phyloP scores from a whole-genome alignment of 169 alveolate genomes.

The Pseudocohnilembus persalinus region DNA sequence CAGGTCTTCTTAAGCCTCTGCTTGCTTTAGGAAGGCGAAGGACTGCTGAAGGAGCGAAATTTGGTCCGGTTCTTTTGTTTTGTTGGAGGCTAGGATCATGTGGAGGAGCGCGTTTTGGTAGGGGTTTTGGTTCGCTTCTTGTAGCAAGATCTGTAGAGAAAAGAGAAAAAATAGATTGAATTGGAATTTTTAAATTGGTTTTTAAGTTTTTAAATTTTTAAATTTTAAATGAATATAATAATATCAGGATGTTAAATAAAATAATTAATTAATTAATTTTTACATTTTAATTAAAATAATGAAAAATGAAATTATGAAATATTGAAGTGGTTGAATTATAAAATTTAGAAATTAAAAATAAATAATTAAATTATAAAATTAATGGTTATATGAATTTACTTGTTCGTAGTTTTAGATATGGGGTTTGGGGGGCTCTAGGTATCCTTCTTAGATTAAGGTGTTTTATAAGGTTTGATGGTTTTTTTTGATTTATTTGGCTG shows the following conservation, averaged over 20 bases:
- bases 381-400: neutral
- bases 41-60: constrained; percentile 47
- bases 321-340: too few relatives aligned
- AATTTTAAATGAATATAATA: too few relatives aligned
- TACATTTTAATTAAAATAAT: too few relatives aligned
- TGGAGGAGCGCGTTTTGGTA: constrained; percentile 52
- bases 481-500: constrained; percentile 38
- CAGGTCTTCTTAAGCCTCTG: constrained; percentile 45
- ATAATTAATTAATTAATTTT: too few relatives aligned
- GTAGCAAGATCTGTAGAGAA: constrained; percentile 23
- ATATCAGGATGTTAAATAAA: too few relatives aligned
- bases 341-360: too few relatives aligned
- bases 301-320: too few relatives aligned
- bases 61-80: constrained; percentile 49
- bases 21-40: constrained; percentile 44
- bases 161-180: too few relatives aligned
- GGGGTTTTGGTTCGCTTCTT: constrained; percentile 53
- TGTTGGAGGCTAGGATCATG: constrained; percentile 57
- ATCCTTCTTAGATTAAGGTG: constrained; percentile 59
- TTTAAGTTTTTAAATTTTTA: too few relatives aligned
- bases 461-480: constrained; percentile 43
- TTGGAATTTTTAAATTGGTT: neutral
- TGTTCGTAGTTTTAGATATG: constrained; percentile 48
- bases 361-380: too few relatives aligned
- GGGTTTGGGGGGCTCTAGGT: constrained; percentile 58